Base-by-base conservation (phyloP, 2,329 filamentous ascomycete species). In the Sporothrix protearum region DNA sequence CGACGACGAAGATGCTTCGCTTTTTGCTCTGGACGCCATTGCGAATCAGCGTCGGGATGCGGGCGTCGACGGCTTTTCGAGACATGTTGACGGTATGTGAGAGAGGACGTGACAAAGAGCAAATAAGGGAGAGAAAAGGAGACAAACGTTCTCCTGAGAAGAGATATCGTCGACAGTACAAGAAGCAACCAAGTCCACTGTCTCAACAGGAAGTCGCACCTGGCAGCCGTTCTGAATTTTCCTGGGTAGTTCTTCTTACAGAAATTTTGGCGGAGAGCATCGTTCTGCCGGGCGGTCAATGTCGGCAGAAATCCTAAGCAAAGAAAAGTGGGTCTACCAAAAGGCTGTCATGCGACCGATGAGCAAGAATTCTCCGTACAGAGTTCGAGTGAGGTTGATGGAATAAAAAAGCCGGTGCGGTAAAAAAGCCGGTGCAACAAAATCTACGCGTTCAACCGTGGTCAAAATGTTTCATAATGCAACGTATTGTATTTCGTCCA, bases 11-110 rank as follows among this genome's bases (percentile, higher is more conserved):
- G 85, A 99, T 97, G 83, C 92, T 97, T 81, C 96, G 89, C 85
- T 98, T 98, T 88, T 97, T 97, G 81, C 97, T 94, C 81, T 92
- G 93, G 74, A 94, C 86, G 75, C 92, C 92, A 91, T 97, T 97
- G 80, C 91, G 89, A 78, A 97, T 95, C 77, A 97, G 89, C 81
- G 94, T 91, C 73, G 91, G 92, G 78, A 97, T 97, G 81, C 94
- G 92, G 83, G 92, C 92, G 82, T 97, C 94, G 82, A 86, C 82
- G 77, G 83, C 82, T 79, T 89, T 90, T 79, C 88, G 87, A 79
- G 86, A 83, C 88, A 88, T 88, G 68, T 79, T 85, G 76, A 73
- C 72, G 72, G 75, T 71, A 75, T 76, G 16, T 61, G 68, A 30
- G 63, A 30, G 63, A 57, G 61, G 64, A 66, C 64, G 61, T 33